Base-by-base conservation (phyloP, 2,329 filamentous ascomycete species). In the Hymenoscyphus repandus region DNA sequence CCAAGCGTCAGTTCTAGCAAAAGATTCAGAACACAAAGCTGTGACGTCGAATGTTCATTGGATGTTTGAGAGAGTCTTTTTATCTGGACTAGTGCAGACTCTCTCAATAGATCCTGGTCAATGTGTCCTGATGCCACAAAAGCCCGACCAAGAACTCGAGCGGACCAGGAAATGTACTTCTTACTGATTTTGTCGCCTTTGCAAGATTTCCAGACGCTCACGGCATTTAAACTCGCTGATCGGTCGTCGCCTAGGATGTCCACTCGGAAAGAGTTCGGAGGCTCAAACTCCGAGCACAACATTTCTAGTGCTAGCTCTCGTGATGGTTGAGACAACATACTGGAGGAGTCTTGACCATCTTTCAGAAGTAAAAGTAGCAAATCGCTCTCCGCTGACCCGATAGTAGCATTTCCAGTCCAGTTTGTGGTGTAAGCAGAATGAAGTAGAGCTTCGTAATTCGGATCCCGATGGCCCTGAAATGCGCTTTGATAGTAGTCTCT, bases 151-250 rank as follows among this genome's bases (percentile, higher is more conserved):
- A 97, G 74, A 2, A 91, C 86, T 55, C 85, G 80, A 2, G 88
- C 91, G 40, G 88, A 87, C 95, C 95, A 99, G 1, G 88, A 72
- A 1, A 90, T 72, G 65, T 93, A 96, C 13, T 82, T 78, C 22
- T 79, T 72, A 50, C 83, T 86, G 13, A 85, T 73, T 1, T 78
- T 71, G 34, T 77, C 73, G n/a, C 79, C 75, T 51, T 79, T 76
- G 58, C 90, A 87, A 38, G 87, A 90, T 64, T 85, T 83, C 84
- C 86, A 93, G 0, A 96, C 76, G 15, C 83, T 79, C 11, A 82
- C 72, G 2, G 83, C 80, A 62, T 85, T 81, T 1, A 70, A 67
- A 11, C 80, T 67, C 10, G 89, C 84, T 39, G 82, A 75, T 13
- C 75, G 64, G 63, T 95, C 89, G 1, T 75, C 75, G 27, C 80